Conservation (phyloP, 306 rosid genomes). For the Sindora glabra region DNA sequence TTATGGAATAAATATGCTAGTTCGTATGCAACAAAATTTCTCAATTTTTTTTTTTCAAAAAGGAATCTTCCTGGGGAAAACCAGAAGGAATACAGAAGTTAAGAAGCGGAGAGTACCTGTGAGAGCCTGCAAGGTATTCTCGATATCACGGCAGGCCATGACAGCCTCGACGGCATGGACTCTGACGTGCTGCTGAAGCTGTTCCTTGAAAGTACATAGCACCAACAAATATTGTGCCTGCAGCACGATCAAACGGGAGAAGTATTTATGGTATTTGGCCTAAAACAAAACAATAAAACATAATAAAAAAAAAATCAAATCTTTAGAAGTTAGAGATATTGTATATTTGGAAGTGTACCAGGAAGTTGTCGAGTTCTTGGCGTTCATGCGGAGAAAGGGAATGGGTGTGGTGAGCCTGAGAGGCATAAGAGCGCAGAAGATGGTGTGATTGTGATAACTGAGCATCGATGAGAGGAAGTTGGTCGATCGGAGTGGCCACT, state of each 20-base stretch:
- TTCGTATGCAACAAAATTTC: too few species aligned
- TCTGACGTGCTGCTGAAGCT: slow-evolving; percentile 94
- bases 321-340: too few species aligned
- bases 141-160: slow-evolving; percentile 99
- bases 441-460: slow-evolving; percentile 89
- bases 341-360: slow-evolving; percentile 26
- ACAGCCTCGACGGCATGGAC: slow-evolving; percentile 99
- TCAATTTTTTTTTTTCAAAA: too few species aligned
- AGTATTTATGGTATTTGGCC: too few species aligned
- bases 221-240: slow-evolving; percentile 87
- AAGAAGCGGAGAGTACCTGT: slow-evolving; percentile 51
- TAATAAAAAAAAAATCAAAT: too few species aligned
- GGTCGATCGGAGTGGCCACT: slow-evolving; percentile 94
- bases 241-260: too few species aligned
- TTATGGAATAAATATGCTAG: too few species aligned
- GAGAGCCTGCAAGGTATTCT: slow-evolving; percentile 85
- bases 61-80: too few species aligned
- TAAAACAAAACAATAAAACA: too few species aligned
- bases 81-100: background rate
- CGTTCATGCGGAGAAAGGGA: slow-evolving; percentile 73
- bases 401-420: slow-evolving; percentile 51
- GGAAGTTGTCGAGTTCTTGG: slow-evolving; percentile 84
- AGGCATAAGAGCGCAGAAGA: slow-evolving; percentile 63
- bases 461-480: slow-evolving; percentile 80
- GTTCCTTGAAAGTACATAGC: slow-evolving; percentile 81